These are phyloP conservation scores for Termitomyces sp. DNA, from an alignment of 768 basidiomycete genomes.

Conservation along the genomic window DNA sequence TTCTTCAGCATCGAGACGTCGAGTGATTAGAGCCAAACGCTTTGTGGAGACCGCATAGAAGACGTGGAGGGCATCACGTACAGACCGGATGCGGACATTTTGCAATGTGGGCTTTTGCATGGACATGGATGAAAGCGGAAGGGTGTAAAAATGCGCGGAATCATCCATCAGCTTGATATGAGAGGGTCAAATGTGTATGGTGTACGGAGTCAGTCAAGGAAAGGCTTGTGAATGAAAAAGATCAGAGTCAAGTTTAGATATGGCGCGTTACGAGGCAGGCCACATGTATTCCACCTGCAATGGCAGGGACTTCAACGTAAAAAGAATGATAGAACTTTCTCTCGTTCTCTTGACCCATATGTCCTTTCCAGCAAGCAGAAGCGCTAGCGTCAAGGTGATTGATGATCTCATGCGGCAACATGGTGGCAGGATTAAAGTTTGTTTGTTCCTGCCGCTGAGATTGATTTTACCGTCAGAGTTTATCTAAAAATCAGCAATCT, in stretches of 20 bases:
- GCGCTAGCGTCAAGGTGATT: conserved; percentile 15
- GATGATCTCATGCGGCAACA: conserved; percentile 27
- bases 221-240: conserved; percentile 33
- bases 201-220: conserved; percentile 29
- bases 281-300: conserved; percentile 35
- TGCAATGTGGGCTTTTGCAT: conserved; percentile 78
- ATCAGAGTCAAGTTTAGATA: conserved; percentile 48
- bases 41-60: conserved; percentile 73
- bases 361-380: conserved; percentile 24
- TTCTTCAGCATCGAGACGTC: conserved; percentile 80
- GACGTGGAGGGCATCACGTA: conserved; percentile 75
- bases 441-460: conserved; percentile 17
- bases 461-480: conserved; percentile 26
- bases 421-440: conserved; percentile 31
- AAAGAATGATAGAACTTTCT: conserved; percentile 23
- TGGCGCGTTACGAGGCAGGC: conserved; percentile 46
- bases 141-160: conserved; percentile 16
- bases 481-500: conserved; percentile 35
- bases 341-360: conserved; percentile 35
- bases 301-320: conserved; percentile 39
- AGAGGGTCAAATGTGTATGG: conserved; percentile 7
- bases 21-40: conserved; percentile 68
- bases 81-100: conserved; percentile 73
- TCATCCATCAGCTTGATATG: conserved; percentile 19
- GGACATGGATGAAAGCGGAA: conserved; percentile 18